Conservation (phyloP, 495 filamentous ascomycete genomes). For the Penicillium mononematosum region DNA sequence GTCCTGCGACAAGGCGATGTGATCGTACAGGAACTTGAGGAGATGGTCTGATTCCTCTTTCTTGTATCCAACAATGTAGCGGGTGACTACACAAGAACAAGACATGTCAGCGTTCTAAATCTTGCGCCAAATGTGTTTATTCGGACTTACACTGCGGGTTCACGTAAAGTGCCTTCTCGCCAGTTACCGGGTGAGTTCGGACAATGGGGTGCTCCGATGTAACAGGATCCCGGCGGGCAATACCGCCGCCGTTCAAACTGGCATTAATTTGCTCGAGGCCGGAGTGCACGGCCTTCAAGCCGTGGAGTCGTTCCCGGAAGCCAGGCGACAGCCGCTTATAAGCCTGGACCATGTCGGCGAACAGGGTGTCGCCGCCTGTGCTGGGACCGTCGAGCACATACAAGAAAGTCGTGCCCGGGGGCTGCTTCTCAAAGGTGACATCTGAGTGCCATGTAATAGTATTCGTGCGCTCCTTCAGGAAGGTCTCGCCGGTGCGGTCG, state of each 20-base stretch:
- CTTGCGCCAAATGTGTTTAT: not conserved
- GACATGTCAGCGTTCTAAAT: not conserved
- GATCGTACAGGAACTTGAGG: slow-evolving; percentile 64
- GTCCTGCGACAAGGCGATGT: slow-evolving; percentile 59
- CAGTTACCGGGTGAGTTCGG: slow-evolving; percentile 55
- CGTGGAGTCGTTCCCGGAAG: slow-evolving; percentile 58
- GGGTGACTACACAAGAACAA: slow-evolving; percentile 45
- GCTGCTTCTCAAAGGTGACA: slow-evolving; percentile 62
- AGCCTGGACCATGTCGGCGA: slow-evolving; percentile 56
- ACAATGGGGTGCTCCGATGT: slow-evolving; percentile 59
- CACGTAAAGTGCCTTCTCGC: slow-evolving; percentile 83
- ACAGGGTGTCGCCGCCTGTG: slow-evolving; percentile 65
- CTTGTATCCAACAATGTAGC: slow-evolving; percentile 63
- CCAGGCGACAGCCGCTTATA: slow-evolving; percentile 56
- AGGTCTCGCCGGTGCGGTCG: slow-evolving; percentile 47
- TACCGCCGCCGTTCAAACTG: slow-evolving; percentile 47
- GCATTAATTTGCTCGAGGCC: slow-evolving; percentile 54
- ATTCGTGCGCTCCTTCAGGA: slow-evolving; percentile 55
- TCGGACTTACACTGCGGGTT: slow-evolving; percentile 74
- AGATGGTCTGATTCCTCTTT: slow-evolving; percentile 66
- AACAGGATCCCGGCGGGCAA: slow-evolving; percentile 55
- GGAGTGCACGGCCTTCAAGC: slow-evolving; percentile 58
- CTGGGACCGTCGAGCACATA: slow-evolving; percentile 60
- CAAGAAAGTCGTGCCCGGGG: slow-evolving; percentile 64
- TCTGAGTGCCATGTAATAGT: slow-evolving; percentile 66